A percentile compares a stretch with the other conserved stretches of the same genome.
Evolutionary conservation across 1,284 basidiomycete species (phyloP).

Genomic region (Leccinum pallidistipes): DNA sequence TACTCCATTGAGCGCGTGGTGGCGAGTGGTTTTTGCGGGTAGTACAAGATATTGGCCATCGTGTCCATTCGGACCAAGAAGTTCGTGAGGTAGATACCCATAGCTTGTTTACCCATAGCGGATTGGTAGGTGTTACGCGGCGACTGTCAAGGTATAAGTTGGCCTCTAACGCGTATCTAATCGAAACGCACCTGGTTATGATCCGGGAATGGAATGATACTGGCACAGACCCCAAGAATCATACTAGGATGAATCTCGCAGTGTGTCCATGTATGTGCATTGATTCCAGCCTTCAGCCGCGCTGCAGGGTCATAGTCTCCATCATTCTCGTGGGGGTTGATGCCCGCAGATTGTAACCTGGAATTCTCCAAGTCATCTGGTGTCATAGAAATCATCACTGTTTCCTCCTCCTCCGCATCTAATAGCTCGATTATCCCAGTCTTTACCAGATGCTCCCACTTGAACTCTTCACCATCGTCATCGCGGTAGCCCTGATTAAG

Average conservation of each 20-base stretch:
- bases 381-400: conserved; percentile 99
- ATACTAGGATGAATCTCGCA: conserved; percentile 99
- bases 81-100: conserved; percentile 98
- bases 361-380: conserved; percentile 92
- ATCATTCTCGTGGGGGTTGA: conserved; percentile 61
- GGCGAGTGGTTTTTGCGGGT: conserved; percentile 98
- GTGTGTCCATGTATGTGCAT: conserved; percentile 94
- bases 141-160: conserved; percentile 54
- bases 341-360: conserved; percentile 62
- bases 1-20: conserved; percentile 99
- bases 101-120: conserved; percentile 99
- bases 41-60: conserved; percentile 98
- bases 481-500: conserved; percentile 53
- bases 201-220: conserved; percentile 99
- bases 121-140: conserved; percentile 99
- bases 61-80: conserved; percentile 98
- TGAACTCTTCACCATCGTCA: conserved; percentile 63
- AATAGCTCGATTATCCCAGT: conserved; percentile 92
- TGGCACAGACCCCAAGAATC: conserved; percentile 98
- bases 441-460: conserved; percentile 87
- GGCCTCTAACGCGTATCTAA: conserved; percentile 1
- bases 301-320: conserved; percentile 84
- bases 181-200: conserved; percentile 84
- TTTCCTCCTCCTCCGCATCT: conserved; percentile 99
- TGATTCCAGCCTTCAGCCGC: conserved; percentile 79